Base-by-base conservation (phyloP, 805 yeast species). In the Kluyveromyces siamensis region DNA sequence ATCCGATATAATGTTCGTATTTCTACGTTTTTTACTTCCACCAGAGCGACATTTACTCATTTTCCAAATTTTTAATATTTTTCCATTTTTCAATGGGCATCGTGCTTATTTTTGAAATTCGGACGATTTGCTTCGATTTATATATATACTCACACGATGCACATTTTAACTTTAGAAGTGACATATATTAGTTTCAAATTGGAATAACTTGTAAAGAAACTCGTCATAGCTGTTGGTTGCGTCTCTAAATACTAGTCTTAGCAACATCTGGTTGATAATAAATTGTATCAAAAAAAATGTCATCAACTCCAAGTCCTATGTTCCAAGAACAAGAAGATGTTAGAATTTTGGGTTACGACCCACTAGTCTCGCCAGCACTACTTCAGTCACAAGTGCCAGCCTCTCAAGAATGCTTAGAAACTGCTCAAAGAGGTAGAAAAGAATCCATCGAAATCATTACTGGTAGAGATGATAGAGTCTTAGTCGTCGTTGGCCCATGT, bases 401-500 rank as follows among this genome's bases (percentile, higher is more conserved):
- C 45, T 62, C 75, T 14, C 69, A 72, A 49, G 60, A 67, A 46
- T 72, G 86, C 40, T 67, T 79, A 50, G 77, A 76, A 51, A 80
- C 84, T 5, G 95, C 90, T 38, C 72, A 81, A 49, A 69, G 72
- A 52, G 96, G 96, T 48, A 82, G 99, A 71, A 76, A 74, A 55
- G 89, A 83, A 33, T 83, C 95, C 36, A 77, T 84, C 51, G 78
- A 79, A 21, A 87, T 90, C 54, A 76, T 91, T 56, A 73, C 74
- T 52, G 86, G 84, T 45, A 72, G 76, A 57, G 90, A 85, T 62
- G 98, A 93, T 75, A 80, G 95, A 67, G 74, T 87, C 41, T 71
- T 91, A 36, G 85, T 91, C 19, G 81, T 91, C 54, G 95, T 91
- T 48, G 99, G 99, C 17, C 99, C 99, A 53, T 91, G 99, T 68